phyloP scores from a whole-genome alignment of 495 filamentous ascomycete species.

The Penicillium pancosmium region DNA sequence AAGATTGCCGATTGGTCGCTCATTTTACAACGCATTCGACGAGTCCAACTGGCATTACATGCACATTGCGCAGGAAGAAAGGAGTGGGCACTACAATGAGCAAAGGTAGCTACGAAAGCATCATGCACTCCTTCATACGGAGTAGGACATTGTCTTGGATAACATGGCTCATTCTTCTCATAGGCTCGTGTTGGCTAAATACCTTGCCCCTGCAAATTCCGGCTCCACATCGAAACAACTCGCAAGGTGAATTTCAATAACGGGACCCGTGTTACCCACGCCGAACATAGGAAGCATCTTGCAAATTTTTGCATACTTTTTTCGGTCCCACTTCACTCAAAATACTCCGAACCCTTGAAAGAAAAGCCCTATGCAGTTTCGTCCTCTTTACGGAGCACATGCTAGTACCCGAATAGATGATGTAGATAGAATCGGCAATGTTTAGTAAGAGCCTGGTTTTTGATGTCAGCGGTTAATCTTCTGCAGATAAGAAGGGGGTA shows the following conservation, averaged over 20 bases:
- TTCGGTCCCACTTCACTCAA: not conserved
- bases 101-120: not conserved
- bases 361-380: not conserved
- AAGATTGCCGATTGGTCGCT: too few species aligned
- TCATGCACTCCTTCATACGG: not conserved
- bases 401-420: not conserved
- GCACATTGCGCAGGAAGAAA: too few species aligned
- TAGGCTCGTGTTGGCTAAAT: slow-evolving; percentile 14
- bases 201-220: slow-evolving; percentile 2
- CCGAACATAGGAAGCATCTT: slow-evolving; percentile 2
- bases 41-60: too few species aligned
- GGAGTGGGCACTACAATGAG: too few species aligned
- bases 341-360: not conserved
- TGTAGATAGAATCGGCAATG: slow-evolving; percentile 1
- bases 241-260: slow-evolving; percentile 7
- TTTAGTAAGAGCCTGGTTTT: slow-evolving; percentile 28
- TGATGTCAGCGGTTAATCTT: slow-evolving; percentile 9
- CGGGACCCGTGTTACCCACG: slow-evolving; percentile 2
- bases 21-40: too few species aligned
- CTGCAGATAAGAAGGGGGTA: too few species aligned
- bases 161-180: slow-evolving; percentile 25
- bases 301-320: not conserved
- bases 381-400: not conserved
- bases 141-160: slow-evolving; percentile 4
- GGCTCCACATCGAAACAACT: slow-evolving; percentile 12